A percentile compares a stretch with the other conserved stretches of the same genome.
Evolutionary conservation across 2,329 filamentous ascomycete genomes (phyloP).

Genomic region (Aspergillus sojae): DNA sequence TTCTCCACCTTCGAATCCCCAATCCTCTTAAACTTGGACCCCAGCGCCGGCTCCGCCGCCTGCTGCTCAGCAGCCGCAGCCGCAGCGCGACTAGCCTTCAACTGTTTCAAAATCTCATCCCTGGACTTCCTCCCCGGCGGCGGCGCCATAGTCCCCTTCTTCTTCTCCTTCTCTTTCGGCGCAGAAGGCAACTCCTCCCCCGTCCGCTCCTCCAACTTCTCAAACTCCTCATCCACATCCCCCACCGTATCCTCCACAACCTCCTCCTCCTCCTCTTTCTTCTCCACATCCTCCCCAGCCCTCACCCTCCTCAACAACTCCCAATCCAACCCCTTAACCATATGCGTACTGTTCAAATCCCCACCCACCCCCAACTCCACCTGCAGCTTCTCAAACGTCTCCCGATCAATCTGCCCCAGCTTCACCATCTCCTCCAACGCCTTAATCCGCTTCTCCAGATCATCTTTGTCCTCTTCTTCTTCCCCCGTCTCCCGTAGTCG

Average conservation of each 20-base stretch:
- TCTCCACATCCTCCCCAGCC: constrained; percentile 58
- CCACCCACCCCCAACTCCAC: constrained; percentile 77
- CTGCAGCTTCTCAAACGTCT: constrained; percentile 74
- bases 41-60: constrained; percentile 49
- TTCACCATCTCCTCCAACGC: constrained; percentile 81
- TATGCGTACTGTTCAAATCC: constrained; percentile 76
- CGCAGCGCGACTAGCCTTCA: constrained; percentile 56
- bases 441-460: constrained; percentile 68
- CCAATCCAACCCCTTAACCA: constrained; percentile 91
- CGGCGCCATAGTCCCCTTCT: constrained; percentile 54
- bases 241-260: constrained; percentile 30
- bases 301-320: constrained; percentile 60
- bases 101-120: constrained; percentile 61
- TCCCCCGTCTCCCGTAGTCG: constrained; percentile 61
- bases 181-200: constrained; percentile 32
- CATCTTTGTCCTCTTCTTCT: constrained; percentile 33
- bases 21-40: constrained; percentile 58
- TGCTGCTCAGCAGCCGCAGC: constrained; percentile 36
- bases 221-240: constrained; percentile 66
- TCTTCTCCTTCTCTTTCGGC: constrained; percentile 47
- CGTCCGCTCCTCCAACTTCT: constrained; percentile 44
- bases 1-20: constrained; percentile 50
- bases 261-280: constrained; percentile 33
- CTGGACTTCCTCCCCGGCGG: constrained; percentile 54
- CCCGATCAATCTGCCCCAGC: constrained; percentile 78